Evolutionary conservation across 495 filamentous ascomycete genomes (phyloP).

Genomic region (Chaetomium fimeti): DNA sequence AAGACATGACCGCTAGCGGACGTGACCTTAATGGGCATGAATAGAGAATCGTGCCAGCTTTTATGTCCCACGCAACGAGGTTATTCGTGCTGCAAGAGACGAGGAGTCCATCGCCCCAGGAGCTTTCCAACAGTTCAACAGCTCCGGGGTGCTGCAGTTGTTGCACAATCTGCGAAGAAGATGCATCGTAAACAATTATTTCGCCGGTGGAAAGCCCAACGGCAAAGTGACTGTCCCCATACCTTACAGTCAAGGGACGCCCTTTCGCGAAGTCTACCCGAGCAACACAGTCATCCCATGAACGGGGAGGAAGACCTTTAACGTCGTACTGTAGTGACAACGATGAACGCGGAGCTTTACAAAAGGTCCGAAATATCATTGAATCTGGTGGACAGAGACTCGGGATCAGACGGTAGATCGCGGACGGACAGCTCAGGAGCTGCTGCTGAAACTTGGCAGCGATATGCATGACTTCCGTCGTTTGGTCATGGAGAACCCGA

Average conservation of each 20-base stretch:
- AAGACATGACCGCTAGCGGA: constrained; percentile 15
- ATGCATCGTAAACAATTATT: constrained; percentile 30
- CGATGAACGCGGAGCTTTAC: background rate
- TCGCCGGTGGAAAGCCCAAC: constrained; percentile 33
- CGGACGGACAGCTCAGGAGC: constrained; percentile 33
- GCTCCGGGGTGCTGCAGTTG: constrained; percentile 29
- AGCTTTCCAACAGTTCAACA: constrained; percentile 28
- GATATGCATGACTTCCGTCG: constrained; percentile 38
- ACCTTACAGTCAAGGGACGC: constrained; percentile 11
- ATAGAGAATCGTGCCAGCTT: constrained; percentile 17
- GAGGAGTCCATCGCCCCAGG: constrained; percentile 21
- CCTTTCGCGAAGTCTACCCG: constrained; percentile 31
- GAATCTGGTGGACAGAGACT: constrained; percentile 38
- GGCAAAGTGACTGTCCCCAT: constrained; percentile 32
- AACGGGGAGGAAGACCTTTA: constrained; percentile 18
- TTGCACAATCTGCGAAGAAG: constrained; percentile 26
- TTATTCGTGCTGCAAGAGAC: constrained; percentile 28
- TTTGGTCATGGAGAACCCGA: constrained; percentile 30
- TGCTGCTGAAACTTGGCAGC: constrained; percentile 35
- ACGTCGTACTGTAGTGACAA: constrained; percentile 4
- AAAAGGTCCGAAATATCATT: constrained; percentile 27
- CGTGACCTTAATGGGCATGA: constrained; percentile 18
- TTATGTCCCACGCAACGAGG: constrained; percentile 28
- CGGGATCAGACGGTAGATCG: constrained; percentile 39
- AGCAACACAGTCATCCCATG: constrained; percentile 38